Percentiles rank a stretch among this genome's conserved stretches.
Evolutionary conservation across 305 asterid species (phyloP).

Genomic region (Solanum hybrid): DNA sequence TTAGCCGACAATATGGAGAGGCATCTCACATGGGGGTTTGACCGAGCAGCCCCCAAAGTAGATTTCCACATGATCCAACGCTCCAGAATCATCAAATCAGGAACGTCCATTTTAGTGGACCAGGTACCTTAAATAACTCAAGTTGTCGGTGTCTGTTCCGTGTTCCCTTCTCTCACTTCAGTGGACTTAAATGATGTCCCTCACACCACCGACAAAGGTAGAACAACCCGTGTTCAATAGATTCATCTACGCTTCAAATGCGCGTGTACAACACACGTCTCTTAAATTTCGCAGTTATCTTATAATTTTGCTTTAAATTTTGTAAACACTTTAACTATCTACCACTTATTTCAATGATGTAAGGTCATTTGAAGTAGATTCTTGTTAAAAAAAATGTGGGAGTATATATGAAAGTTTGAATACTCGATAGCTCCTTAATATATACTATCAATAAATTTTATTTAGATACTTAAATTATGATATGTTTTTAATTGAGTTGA

Average conservation of each 20-base stretch:
- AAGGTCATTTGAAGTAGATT: neutral
- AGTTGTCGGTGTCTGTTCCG: conserved; percentile 31
- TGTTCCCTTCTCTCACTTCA: conserved; percentile 19
- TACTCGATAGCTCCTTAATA: too few species aligned
- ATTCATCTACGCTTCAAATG: neutral
- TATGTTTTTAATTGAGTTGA: neutral
- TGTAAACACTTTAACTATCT: too few species aligned
- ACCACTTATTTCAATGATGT: neutral
- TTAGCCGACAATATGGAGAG: conserved; percentile 17
- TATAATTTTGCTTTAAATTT: too few species aligned
- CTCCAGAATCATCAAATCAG: conserved; percentile 1
- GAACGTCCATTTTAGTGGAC: conserved; percentile 18
- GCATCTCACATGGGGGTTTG: conserved; percentile 28
- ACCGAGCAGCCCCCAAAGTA: neutral
- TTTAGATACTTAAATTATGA: neutral
- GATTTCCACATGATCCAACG: neutral
- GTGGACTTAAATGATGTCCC: conserved; percentile 13
- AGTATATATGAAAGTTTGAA: too few species aligned
- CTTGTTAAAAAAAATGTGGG: too few species aligned
- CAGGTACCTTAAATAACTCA: conserved; percentile 32
- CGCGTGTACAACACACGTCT: neutral
- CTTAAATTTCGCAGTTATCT: neutral
- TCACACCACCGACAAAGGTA: conserved; percentile 21
- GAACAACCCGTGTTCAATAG: conserved; percentile 24
- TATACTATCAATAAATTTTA: too few species aligned